Conservation (phyloP, 495 filamentous ascomycete species). For the Penicillium angulare region DNA sequence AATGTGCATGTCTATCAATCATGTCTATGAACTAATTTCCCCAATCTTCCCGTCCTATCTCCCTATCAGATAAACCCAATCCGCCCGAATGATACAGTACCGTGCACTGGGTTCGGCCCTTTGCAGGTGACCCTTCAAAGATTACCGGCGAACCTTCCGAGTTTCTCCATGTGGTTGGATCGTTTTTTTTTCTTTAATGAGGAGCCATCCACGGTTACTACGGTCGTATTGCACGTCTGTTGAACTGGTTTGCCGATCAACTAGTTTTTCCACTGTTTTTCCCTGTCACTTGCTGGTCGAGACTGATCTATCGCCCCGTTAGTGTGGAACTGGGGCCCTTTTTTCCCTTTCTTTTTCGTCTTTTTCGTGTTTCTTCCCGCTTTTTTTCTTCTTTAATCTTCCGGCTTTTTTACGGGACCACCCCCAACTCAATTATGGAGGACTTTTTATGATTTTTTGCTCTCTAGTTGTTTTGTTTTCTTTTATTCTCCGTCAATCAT, state of each 20-base stretch:
- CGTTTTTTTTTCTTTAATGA: no score
- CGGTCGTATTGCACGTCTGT: constrained; percentile 12
- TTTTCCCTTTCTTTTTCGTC: constrained; percentile 8
- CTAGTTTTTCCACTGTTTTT: neutral
- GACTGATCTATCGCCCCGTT: constrained; percentile 5
- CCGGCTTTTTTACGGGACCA: no score
- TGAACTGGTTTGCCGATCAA: constrained; percentile 3
- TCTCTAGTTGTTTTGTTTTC: neutral
- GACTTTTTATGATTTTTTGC: neutral
- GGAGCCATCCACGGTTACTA: constrained; percentile 11
- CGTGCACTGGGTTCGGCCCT: no score
- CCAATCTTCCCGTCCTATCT: no score
- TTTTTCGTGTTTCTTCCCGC: constrained; percentile 10
- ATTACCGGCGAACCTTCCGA: no score
- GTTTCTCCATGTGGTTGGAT: neutral
- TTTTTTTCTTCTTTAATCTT: constrained; percentile 7
- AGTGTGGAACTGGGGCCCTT: neutral
- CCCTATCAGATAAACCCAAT: no score
- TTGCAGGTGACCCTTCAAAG: no score
- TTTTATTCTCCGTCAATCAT: no score
- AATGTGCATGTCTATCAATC: no score
- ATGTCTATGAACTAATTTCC: no score
- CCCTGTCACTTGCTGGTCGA: constrained; percentile 9
- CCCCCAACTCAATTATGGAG: no score
- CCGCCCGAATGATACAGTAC: no score